Evolutionary conservation across 352 stramenopile genomes (phyloP).

Genomic region (Thalassiosira delicatula): DNA sequence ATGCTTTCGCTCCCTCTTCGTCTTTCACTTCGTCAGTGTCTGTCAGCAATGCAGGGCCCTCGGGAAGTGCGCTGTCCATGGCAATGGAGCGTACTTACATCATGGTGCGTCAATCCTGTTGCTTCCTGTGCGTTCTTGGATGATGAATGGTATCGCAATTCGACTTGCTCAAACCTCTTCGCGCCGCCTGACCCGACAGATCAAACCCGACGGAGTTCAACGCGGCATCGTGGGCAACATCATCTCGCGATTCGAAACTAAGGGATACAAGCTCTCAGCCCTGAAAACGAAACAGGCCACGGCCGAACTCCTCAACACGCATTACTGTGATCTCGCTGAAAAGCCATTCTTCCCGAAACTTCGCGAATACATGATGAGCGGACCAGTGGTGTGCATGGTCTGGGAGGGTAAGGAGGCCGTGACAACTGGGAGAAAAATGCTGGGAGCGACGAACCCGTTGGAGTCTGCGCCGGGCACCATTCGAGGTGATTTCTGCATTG

Average conservation of each 20-base stretch:
- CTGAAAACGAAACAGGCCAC: constrained; percentile 89
- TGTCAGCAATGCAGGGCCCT: constrained; percentile 19
- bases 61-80: constrained; percentile 57
- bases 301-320: constrained; percentile 91
- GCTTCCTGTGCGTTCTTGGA: too few species aligned
- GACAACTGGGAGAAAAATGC: constrained; percentile 93
- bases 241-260: constrained; percentile 96
- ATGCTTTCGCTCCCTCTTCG: constrained; percentile 54
- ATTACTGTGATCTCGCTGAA: constrained; percentile 82
- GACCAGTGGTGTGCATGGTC: constrained; percentile 89
- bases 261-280: constrained; percentile 96
- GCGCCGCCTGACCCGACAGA: too few species aligned
- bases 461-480: constrained; percentile 95
- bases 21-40: constrained; percentile 2
- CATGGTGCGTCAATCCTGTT: constrained; percentile 85
- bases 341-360: constrained; percentile 93
- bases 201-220: constrained; percentile 98
- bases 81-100: constrained; percentile 84
- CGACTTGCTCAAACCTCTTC: too few species aligned
- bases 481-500: constrained; percentile 94
- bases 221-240: constrained; percentile 95
- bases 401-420: constrained; percentile 95
- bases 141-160: too few species aligned
- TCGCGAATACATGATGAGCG: constrained; percentile 95
- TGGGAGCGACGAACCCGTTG: constrained; percentile 95